Conservation (phyloP, 768 basidiomycete species). For the Lactarius tabidus region DNA sequence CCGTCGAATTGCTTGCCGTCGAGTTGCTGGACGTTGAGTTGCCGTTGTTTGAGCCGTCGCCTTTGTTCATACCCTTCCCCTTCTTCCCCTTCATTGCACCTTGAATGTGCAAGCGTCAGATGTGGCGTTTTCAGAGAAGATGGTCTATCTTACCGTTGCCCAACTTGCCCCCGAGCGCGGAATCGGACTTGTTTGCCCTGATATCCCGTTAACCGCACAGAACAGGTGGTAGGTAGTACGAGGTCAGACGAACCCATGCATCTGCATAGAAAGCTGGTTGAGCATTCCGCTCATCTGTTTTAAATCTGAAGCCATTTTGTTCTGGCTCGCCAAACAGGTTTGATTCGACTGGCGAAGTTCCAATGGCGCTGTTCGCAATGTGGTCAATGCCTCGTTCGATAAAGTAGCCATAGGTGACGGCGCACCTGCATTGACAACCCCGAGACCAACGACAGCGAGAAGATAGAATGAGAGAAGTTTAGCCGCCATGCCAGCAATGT, state of each 20-base stretch:
- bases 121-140: no score
- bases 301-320: background rate
- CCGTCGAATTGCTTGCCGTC: no score
- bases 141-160: background rate
- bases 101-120: no score
- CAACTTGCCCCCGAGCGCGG: background rate
- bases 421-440: constrained; percentile 9
- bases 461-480: constrained; percentile 17
- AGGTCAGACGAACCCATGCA: background rate
- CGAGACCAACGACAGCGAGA: constrained; percentile 11
- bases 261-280: background rate
- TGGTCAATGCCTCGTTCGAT: background rate
- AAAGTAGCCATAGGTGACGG: background rate
- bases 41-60: no score
- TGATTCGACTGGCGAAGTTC: background rate
- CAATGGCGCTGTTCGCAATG: constrained; percentile 6
- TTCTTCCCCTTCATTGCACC: no score
- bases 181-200: background rate
- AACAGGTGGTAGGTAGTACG: background rate
- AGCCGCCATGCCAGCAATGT: constrained; percentile 15
- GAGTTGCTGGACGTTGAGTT: no score
- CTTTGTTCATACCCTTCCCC: no score
- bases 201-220: background rate
- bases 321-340: background rate
- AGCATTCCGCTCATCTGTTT: background rate